phyloP scores from a whole-genome alignment of 2,329 filamentous ascomycete species.

The Exophiala viscosa region DNA sequence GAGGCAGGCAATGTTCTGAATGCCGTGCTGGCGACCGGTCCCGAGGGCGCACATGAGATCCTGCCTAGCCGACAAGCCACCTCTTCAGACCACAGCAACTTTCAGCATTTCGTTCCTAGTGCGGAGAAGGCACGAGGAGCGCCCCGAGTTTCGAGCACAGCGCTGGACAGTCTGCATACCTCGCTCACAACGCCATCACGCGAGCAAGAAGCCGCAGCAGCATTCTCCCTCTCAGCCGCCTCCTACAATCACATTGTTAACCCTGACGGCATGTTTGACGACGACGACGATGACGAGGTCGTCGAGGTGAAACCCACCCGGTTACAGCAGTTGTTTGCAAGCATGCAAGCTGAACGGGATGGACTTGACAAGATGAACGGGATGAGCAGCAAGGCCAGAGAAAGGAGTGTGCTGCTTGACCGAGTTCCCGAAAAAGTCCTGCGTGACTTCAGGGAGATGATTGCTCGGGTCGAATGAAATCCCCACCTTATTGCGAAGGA shows the following conservation, averaged over 20 bases:
- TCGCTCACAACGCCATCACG: conserved; percentile 70
- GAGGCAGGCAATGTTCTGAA: conserved; percentile 48
- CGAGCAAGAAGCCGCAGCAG: conserved; percentile 81
- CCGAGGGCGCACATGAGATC: conserved; percentile 42
- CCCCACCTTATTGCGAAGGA: conserved; percentile 32
- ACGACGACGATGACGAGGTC: conserved; percentile 35
- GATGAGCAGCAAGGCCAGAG: conserved; percentile 73
- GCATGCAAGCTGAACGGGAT: conserved; percentile 71
- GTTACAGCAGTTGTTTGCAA: conserved; percentile 64
- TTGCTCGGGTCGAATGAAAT: conserved; percentile 60
- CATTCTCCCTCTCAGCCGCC: conserved; percentile 78
- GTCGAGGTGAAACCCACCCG: conserved; percentile 36
- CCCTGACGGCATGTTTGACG: conserved; percentile 64
- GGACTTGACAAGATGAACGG: conserved; percentile 51
- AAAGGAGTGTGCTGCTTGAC: conserved; percentile 87
- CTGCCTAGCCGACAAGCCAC: conserved; percentile 31
- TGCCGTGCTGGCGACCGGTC: conserved; percentile 43
- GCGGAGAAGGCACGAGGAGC: conserved; percentile 40
- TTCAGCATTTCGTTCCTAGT: conserved; percentile 10
- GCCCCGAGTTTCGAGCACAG: conserved; percentile 33
- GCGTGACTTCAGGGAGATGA: conserved; percentile 85
- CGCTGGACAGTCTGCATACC: conserved; percentile 63
- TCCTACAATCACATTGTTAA: conserved; percentile 85
- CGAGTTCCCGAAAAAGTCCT: conserved; percentile 90
- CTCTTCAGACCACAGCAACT: conserved; percentile 17